phyloP scores from a whole-genome alignment of 805 yeast species.

The Yamadazyma nakazawae region DNA sequence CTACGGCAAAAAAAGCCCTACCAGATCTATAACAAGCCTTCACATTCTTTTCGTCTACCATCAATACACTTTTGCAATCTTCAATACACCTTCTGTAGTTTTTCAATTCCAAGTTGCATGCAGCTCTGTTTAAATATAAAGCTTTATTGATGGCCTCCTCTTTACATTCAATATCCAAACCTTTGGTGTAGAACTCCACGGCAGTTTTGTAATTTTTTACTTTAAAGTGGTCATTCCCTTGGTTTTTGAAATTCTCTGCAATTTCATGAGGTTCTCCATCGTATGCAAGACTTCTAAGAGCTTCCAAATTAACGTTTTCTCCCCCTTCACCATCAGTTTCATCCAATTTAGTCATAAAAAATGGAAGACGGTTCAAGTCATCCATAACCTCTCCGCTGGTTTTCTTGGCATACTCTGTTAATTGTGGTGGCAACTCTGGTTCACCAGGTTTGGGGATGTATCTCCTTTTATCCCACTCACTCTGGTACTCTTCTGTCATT shows the following conservation, averaged over 20 bases:
- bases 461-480: constrained; percentile 42
- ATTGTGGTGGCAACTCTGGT: constrained; percentile 79
- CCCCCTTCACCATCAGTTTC: constrained; percentile 76
- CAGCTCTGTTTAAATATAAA: constrained; percentile 79
- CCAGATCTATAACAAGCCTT: constrained; percentile 88
- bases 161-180: constrained; percentile 66
- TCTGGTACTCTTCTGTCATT: constrained; percentile 15
- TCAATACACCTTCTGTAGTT: constrained; percentile 84
- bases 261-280: constrained; percentile 95
- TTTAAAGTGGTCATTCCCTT: constrained; percentile 86
- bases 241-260: constrained; percentile 84
- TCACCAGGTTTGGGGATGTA: constrained; percentile 52
- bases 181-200: constrained; percentile 73
- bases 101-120: constrained; percentile 80
- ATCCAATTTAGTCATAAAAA: constrained; percentile 88
- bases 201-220: constrained; percentile 73
- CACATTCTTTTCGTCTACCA: constrained; percentile 61
- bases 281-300: constrained; percentile 84
- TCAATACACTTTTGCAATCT: constrained; percentile 74
- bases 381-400: constrained; percentile 71
- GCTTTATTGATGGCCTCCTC: constrained; percentile 55
- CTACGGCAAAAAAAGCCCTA: constrained; percentile 70
- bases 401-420: constrained; percentile 59
- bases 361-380: constrained; percentile 82
- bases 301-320: constrained; percentile 73